A percentile compares a stretch with the other conserved stretches of the same genome.
phyloP scores from a whole-genome alignment of 768 basidiomycete genomes.

The Scleroderma bovista region DNA sequence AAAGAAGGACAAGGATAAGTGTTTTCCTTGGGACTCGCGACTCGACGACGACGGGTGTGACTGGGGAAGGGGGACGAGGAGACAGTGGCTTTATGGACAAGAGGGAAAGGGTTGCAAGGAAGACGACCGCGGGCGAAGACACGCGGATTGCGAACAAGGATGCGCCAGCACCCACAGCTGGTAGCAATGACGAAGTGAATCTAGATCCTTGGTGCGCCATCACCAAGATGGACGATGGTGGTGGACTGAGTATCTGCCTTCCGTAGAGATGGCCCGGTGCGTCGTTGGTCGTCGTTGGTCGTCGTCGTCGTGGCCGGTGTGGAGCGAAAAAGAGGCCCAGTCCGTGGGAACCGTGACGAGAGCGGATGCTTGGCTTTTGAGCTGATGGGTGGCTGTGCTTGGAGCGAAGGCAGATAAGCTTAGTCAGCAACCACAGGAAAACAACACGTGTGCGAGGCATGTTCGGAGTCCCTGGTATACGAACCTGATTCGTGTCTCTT shows the following conservation, averaged over 20 bases:
- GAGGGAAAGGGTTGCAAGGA: conserved; percentile 58
- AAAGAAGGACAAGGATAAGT: conserved; percentile 66
- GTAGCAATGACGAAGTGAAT: conserved; percentile 18
- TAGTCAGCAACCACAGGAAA: neutral
- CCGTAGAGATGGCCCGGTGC: conserved; percentile 2
- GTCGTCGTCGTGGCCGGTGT: conserved; percentile 26
- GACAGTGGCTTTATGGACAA: conserved; percentile 42
- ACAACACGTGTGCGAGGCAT: neutral
- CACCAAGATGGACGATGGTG: neutral
- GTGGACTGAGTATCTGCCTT: neutral
- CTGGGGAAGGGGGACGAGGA: conserved; percentile 48
- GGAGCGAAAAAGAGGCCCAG: conserved; percentile 18
- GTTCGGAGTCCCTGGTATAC: too few relatives aligned
- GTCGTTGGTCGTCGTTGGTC: neutral
- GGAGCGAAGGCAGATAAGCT: too few relatives aligned
- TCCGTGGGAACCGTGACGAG: conserved; percentile 23
- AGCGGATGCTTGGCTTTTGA: conserved; percentile 27
- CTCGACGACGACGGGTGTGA: conserved; percentile 74
- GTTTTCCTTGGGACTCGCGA: conserved; percentile 68
- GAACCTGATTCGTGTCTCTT: too few relatives aligned
- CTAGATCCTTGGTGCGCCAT: conserved; percentile 21
- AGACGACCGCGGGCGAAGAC: conserved; percentile 61
- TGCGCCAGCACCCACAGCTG: conserved; percentile 15
- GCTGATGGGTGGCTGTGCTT: conserved; percentile 26
- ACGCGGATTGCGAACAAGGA: conserved; percentile 53